Percentiles rank a stretch among this genome's conserved stretches.
These are phyloP conservation scores for Cylindrotheca closterium DNA, from an alignment of 108 stramenopile species.

Conservation along the genomic window DNA sequence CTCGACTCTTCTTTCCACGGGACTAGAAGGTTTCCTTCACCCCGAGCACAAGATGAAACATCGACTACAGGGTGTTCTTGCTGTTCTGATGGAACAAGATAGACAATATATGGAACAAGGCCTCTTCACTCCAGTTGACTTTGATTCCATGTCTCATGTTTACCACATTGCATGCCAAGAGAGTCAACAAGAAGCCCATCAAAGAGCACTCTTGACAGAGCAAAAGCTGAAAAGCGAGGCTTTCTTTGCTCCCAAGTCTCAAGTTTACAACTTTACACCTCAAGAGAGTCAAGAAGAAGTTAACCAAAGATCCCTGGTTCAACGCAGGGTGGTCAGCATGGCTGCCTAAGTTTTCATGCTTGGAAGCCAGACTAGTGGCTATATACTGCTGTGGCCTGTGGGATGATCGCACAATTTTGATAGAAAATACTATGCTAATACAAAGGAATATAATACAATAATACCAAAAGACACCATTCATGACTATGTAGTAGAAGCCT, in stretches of 20 bases:
- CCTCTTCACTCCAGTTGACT: not conserved
- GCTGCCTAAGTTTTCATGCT: too few species aligned
- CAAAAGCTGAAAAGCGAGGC: too few species aligned
- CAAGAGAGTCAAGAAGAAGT: too few species aligned
- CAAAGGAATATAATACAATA: too few species aligned
- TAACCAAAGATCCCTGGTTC: too few species aligned
- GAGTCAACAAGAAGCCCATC: not conserved
- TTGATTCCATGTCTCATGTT: not conserved
- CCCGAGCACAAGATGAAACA: not conserved
- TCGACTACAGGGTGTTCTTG: not conserved
- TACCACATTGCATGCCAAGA: not conserved
- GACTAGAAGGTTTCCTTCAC: not conserved
- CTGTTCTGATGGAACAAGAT: not conserved
- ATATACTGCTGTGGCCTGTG: too few species aligned
- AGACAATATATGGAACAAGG: not conserved
- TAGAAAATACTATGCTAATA: too few species aligned
- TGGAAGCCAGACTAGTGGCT: too few species aligned
- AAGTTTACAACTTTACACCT: not conserved
- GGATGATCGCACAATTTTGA: too few species aligned
- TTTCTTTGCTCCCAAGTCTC: not conserved
- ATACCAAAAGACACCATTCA: too few species aligned
- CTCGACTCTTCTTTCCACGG: not conserved
- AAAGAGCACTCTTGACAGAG: not conserved
- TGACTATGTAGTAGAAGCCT: too few species aligned
- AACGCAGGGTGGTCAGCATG: too few species aligned